Base-by-base conservation (phyloP, 805 yeast genomes). In the Wickerhamomyces ciferrii region DNA sequence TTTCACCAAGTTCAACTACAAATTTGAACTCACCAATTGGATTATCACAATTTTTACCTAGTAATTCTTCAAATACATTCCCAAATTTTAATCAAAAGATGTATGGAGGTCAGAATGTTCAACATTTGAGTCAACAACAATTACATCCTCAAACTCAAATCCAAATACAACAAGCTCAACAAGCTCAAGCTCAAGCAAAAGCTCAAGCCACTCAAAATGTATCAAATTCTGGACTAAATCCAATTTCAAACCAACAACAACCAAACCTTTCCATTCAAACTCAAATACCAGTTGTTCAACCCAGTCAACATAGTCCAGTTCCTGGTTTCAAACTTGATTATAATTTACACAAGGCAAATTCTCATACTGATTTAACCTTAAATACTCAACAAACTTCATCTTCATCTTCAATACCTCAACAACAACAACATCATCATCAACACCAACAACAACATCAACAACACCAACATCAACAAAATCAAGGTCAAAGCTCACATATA, bases 1-100 rank as follows among this genome's bases (percentile, higher is more conserved):
- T 55, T 6, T 53, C 56, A 9, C 55, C 59, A 7, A 43, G 47
- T 10, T 34, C 46, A n/a, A 47, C 53, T 14, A 53, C 57, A 1
- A 21, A 43, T 11, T 44, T 47, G 17, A 19, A 42, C 2, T 46
- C 42, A 11, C 40, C 38, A 5, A 24, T 18, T 17, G 42, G 48
- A 21, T 21, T 31, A 14, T 24, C 25, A 17, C 24, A 29, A 18
- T 15, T 13, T 21, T 9, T 11, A 17, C 19, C 29, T 5, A 19
- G 10, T 18, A 29, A 15, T 15, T n/a, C 32, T 8, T 14, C 13
- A n/a, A 17, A 24, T 10, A 13, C 45, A 43, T 15, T 43, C 36
- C 31, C 46, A 48, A 13, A 15, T 31, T 20, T 37, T 14, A 37
- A 19, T 14, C 39, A 37, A 20, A 37, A 21, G 23, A 39, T 14